Conservation (phyloP, 371 early-diverging fungal species). For the Mortierella sp. region DNA sequence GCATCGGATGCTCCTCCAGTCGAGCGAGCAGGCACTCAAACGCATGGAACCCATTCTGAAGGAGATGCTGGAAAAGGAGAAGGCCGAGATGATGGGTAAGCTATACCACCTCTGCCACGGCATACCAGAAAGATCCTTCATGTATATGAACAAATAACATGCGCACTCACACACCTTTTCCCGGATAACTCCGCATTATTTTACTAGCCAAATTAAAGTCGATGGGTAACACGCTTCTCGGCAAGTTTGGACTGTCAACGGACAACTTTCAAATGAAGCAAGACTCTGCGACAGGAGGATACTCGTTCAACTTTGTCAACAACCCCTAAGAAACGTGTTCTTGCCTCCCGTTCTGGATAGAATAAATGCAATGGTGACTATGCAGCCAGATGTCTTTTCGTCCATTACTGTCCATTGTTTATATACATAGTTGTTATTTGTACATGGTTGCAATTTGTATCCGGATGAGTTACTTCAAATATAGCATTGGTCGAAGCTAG, state of each 20-base stretch:
- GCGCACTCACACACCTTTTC: neutral
- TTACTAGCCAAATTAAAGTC: slow-evolving; percentile 75
- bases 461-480: neutral
- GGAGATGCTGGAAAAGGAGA: slow-evolving; percentile 72
- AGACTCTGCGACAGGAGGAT: slow-evolving; percentile 72
- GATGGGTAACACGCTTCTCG: slow-evolving; percentile 79
- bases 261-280: slow-evolving; percentile 81
- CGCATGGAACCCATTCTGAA: slow-evolving; percentile 52
- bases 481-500: neutral
- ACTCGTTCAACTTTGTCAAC: slow-evolving; percentile 77
- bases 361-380: neutral
- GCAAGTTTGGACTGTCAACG: slow-evolving; percentile 81
- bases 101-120: neutral
- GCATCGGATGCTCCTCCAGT: slow-evolving; percentile 40
- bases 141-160: neutral
- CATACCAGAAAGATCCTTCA: neutral
- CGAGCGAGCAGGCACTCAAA: slow-evolving; percentile 50
- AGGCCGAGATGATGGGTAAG: slow-evolving; percentile 79
- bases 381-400: neutral
- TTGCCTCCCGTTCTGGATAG: neutral
- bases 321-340: slow-evolving; percentile 29
- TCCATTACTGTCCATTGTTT: too few species aligned
- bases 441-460: too few species aligned
- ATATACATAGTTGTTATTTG: too few species aligned
- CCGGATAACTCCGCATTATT: neutral